Evolutionary conservation across 805 yeast genomes (phyloP).

Genomic region (Kodamaea leandrae): DNA sequence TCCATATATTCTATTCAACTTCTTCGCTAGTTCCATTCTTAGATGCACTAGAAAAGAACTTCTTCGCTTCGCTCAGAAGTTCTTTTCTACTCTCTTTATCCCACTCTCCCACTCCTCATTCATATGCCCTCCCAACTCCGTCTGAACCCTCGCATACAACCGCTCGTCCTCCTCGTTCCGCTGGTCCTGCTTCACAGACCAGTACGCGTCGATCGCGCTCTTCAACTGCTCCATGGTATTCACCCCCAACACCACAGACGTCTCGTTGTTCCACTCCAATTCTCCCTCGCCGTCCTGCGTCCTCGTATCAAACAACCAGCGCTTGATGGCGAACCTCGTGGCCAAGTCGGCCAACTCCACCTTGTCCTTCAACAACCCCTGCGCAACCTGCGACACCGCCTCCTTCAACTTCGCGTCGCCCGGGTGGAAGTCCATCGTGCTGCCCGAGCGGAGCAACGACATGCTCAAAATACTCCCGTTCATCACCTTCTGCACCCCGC

Average conservation of each 20-base stretch:
- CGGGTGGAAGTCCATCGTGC: slow-evolving; percentile 79
- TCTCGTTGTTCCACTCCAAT: slow-evolving; percentile 23
- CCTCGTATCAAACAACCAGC: slow-evolving; percentile 47
- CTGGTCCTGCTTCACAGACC: slow-evolving; percentile 40
- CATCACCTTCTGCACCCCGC: slow-evolving; percentile 56
- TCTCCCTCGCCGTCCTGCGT: slow-evolving; percentile 11
- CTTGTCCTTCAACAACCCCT: slow-evolving; percentile 29
- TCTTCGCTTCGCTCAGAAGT: too few species aligned
- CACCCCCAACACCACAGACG: slow-evolving; percentile 77
- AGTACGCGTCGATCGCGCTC: slow-evolving; percentile 57
- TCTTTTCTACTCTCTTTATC: slow-evolving; percentile 9
- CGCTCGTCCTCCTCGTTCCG: slow-evolving; percentile 40
- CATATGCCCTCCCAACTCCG: slow-evolving; percentile 49
- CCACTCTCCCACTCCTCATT: slow-evolving; percentile 66
- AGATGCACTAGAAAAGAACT: too few species aligned
- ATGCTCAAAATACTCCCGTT: slow-evolving; percentile 86
- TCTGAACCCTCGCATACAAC: slow-evolving; percentile 43
- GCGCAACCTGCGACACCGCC: slow-evolving; percentile 48
- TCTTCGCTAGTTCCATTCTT: too few species aligned
- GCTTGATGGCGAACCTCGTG: slow-evolving; percentile 65
- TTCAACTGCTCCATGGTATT: slow-evolving; percentile 62
- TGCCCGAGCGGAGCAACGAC: slow-evolving; percentile 72
- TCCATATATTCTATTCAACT: too few species aligned
- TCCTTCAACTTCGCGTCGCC: slow-evolving; percentile 57
- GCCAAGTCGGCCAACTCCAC: slow-evolving; percentile 81